Percentiles rank a stretch among this genome's conserved stretches.
These are phyloP conservation scores for Myxozyma mucilagina DNA, from an alignment of 805 yeast species.

Conservation along the genomic window DNA sequence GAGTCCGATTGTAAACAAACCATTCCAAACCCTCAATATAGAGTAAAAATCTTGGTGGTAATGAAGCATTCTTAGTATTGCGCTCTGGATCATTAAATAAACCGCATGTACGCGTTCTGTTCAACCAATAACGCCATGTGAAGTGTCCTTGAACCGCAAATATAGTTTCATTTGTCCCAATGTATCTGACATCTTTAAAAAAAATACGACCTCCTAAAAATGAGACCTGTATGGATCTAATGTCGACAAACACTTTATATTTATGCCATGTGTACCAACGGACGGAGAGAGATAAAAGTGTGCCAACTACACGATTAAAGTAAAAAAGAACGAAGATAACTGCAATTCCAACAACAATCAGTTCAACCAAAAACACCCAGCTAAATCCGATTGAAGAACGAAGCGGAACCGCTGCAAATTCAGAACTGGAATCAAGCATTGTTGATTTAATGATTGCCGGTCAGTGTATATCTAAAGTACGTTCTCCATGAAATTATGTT, in stretches of 20 bases:
- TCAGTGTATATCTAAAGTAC: not conserved
- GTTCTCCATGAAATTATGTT: not conserved
- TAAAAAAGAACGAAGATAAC: conserved; percentile 69
- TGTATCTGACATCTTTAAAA: conserved; percentile 70
- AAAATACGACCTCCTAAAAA: conserved; percentile 80
- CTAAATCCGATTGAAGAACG: conserved; percentile 37
- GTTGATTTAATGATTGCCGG: not conserved
- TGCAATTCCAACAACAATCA: conserved; percentile 68
- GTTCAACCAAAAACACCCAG: conserved; percentile 83
- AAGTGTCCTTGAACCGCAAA: conserved; percentile 69
- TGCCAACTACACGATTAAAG: conserved; percentile 71
- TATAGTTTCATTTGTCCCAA: conserved; percentile 72
- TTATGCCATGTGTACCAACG: conserved; percentile 64
- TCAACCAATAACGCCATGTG: conserved; percentile 92
- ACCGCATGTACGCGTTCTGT: conserved; percentile 40
- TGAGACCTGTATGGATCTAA: conserved; percentile 76
- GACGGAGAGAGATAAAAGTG: conserved; percentile 52
- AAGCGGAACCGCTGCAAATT: conserved; percentile 28
- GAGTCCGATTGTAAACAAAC: conserved; percentile 76
- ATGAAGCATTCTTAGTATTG: conserved; percentile 44
- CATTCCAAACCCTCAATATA: conserved; percentile 76
- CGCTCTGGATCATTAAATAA: conserved; percentile 30
- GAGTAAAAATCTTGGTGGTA: conserved; percentile 59
- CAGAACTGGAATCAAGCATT: conserved; percentile 25
- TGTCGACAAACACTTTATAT: conserved; percentile 56